Percentiles rank a stretch among this genome's conserved stretches.
Conservation (phyloP, 345 rosid species). For the Raphanus raphanistrum region DNA sequence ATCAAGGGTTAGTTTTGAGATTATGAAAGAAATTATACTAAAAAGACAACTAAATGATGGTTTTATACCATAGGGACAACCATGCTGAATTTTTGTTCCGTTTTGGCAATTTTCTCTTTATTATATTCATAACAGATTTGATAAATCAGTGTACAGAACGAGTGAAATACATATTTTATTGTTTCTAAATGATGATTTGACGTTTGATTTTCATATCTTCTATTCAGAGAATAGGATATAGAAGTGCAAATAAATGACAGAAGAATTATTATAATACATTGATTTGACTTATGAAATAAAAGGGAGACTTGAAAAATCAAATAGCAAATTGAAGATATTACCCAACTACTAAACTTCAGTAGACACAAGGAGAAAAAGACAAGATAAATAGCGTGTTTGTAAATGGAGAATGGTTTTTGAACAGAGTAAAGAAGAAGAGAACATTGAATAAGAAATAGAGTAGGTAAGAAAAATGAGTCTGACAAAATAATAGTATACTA, state of each 20-base stretch:
- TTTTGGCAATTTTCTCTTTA: too few species aligned
- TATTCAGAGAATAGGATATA: background rate
- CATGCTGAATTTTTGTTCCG: too few species aligned
- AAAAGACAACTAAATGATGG: too few species aligned
- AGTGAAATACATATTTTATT: background rate
- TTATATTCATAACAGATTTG: background rate
- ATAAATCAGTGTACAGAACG: background rate
- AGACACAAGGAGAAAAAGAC: slow-evolving; percentile 28
- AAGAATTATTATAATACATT: background rate
- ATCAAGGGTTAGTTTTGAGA: too few species aligned
- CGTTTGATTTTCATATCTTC: background rate
- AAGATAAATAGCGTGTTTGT: slow-evolving; percentile 9
- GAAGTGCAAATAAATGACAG: background rate
- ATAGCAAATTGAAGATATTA: background rate
- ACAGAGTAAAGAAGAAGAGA: background rate
- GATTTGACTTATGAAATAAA: background rate
- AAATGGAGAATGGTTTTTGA: slow-evolving; percentile 2
- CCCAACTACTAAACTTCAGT: background rate
- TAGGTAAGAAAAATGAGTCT: slow-evolving; percentile 32
- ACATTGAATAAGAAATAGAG: slow-evolving; percentile 31
- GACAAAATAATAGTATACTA: slow-evolving; percentile 3
- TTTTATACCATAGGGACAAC: too few species aligned
- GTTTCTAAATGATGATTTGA: background rate
- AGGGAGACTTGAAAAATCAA: background rate
- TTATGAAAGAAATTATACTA: too few species aligned